Evolutionary conservation across 176 grass and related monocot genomes (phyloP), one percentile per base, ranked within the genome.

Genomic region (Oryza officinalis): DNA sequence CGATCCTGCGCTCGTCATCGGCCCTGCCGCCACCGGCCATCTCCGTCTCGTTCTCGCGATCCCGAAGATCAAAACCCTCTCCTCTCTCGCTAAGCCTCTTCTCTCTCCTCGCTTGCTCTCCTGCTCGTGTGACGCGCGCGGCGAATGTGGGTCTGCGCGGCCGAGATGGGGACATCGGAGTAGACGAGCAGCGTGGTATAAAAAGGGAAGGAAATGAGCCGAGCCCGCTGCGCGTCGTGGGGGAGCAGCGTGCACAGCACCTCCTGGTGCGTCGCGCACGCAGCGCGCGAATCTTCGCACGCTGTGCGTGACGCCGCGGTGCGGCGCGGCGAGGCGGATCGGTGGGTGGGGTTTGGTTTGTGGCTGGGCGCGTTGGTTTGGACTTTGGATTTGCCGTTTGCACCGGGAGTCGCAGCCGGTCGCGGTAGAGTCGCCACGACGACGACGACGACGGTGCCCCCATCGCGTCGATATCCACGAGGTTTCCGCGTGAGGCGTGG

Each of bases 1-100:
- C 94, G 76, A 97, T 71, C 79, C 61, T 89, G 4, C 79, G 90
- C 54, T 66, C 82, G 69, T 86, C 92, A 72, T 92, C 83, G 6
- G 9, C 32, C 2, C 30, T 80, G 14, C 2, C 67, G 20, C 78
- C 59, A 67, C 67, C 31, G 38, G 82, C 79, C 88, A 90, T 90
- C 63, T 15, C 26, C 26, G 46, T 8, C 43, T 3, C n/a, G n/a
- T n/a, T 35, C 33, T 6, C 47, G 27, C 50, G 38, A 26, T 10
- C n/a, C 8, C 57, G 9, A 25, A 61, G 31, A 75, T 27, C 61
- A 67, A 44, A 69, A 50, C 77, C 49, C 54, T 30, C 4, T 23
- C 46, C 69, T 33, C 40, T 27, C 4, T n/a, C 52, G 20, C 52
- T 54, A 57, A 10, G 64, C 11, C 12, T 60, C 37, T 38, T 8